Conservation (phyloP, 2,329 filamentous ascomycete genomes). For the Penicillium concentricum region DNA sequence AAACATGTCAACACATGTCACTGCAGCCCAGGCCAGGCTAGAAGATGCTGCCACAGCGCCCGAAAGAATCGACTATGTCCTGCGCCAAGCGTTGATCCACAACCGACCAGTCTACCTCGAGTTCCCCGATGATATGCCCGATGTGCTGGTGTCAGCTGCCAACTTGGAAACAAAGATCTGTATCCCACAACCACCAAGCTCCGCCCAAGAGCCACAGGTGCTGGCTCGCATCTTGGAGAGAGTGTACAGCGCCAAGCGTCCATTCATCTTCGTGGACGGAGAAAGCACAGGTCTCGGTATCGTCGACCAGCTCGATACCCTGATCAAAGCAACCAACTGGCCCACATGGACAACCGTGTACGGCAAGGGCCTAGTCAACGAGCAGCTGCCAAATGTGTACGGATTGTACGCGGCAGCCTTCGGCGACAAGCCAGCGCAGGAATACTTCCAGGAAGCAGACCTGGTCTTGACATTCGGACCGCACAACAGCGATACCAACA, state of each 20-base stretch:
- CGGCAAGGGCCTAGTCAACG: constrained; percentile 53
- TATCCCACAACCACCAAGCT: constrained; percentile 14
- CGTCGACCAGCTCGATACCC: constrained; percentile 41
- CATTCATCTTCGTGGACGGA: constrained; percentile 55
- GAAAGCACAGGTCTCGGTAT: constrained; percentile 48
- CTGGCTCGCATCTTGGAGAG: constrained; percentile 40
- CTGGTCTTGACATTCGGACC: constrained; percentile 39
- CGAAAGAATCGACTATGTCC: constrained; percentile 52
- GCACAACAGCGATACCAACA: constrained; percentile 47
- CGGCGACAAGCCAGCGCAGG: constrained; percentile 32
- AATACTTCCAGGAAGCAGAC: constrained; percentile 42
- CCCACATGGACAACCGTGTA: constrained; percentile 51
- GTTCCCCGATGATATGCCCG: constrained; percentile 56
- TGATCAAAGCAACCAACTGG: constrained; percentile 47
- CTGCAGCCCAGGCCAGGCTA: constrained; percentile 51
- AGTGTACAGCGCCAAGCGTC: constrained; percentile 49
- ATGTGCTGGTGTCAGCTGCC: constrained; percentile 19
- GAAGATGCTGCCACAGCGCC: constrained; percentile 48
- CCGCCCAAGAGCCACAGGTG: constrained; percentile 14
- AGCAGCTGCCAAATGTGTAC: constrained; percentile 48
- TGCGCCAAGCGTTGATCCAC: constrained; percentile 53
- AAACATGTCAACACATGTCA: constrained; percentile 52
- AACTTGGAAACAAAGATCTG: constrained; percentile 20
- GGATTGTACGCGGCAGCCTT: constrained; percentile 51
- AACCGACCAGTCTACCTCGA: constrained; percentile 58